Conservation (phyloP, 1,284 basidiomycete species). For the Naganishia sp. region DNA sequence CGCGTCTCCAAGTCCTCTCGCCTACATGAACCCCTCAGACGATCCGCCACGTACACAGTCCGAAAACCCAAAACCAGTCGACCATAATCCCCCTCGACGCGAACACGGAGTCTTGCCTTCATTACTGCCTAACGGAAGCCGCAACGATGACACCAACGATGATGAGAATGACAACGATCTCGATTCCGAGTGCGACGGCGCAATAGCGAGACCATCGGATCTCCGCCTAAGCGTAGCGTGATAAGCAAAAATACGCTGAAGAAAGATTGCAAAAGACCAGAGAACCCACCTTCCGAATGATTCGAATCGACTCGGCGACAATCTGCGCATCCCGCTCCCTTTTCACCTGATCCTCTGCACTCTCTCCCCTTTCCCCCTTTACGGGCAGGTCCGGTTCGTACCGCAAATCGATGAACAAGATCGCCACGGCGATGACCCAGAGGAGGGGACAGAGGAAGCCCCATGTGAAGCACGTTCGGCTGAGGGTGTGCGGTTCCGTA, state of each 20-base stretch:
- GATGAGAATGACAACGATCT: slow-evolving; percentile 33
- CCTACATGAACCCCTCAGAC: too few species aligned
- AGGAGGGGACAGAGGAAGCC: slow-evolving; percentile 47
- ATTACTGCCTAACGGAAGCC: not conserved
- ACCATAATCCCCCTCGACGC: too few species aligned
- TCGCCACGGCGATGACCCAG: slow-evolving; percentile 47
- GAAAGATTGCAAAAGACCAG: not conserved
- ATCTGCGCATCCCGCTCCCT: slow-evolving; percentile 43
- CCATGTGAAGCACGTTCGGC: slow-evolving; percentile 45
- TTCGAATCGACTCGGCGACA: slow-evolving; percentile 46
- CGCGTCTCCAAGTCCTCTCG: too few species aligned
- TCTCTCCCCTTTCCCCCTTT: slow-evolving; percentile 38
- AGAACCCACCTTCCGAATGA: slow-evolving; percentile 43
- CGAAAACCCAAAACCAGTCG: too few species aligned
- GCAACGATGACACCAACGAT: slow-evolving; percentile 31
- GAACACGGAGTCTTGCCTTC: too few species aligned
- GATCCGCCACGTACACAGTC: too few species aligned
- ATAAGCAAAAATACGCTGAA: not conserved
- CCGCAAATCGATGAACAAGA: slow-evolving; percentile 38
- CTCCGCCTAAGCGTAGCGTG: slow-evolving; percentile 41
- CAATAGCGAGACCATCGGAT: slow-evolving; percentile 49
- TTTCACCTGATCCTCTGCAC: slow-evolving; percentile 42
- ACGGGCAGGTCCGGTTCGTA: slow-evolving; percentile 10
- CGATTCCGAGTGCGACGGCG: slow-evolving; percentile 36
- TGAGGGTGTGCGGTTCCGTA: slow-evolving; percentile 48